Percentiles rank a stretch among this genome's conserved stretches.
Conservation (phyloP, 2,329 filamentous ascomycete genomes). For the Aureobasidium sp. region DNA sequence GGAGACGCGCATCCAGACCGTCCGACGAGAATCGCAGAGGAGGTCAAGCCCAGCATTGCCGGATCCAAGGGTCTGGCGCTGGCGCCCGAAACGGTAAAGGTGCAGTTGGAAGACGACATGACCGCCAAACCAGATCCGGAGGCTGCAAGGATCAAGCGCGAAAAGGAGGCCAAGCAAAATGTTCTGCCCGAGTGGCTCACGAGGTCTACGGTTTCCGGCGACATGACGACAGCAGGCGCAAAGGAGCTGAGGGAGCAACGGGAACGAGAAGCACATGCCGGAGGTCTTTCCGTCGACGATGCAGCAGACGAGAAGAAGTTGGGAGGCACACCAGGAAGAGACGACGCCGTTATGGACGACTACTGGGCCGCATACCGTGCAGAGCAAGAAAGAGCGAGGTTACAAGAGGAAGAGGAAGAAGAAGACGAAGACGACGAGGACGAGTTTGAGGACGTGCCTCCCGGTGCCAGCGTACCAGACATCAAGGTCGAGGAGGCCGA, state of each 20-base stretch:
- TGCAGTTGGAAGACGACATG: constrained; percentile 29
- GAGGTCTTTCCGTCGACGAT: constrained; percentile 31
- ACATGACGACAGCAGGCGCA: constrained; percentile 39
- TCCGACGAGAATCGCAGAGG: constrained; percentile 27
- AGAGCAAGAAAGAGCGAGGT: constrained; percentile 42
- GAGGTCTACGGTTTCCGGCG: constrained; percentile 30
- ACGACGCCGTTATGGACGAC: constrained; percentile 55
- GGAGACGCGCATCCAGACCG: constrained; percentile 57
- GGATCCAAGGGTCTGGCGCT: constrained; percentile 29
- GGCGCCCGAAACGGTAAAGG: constrained; percentile 29
- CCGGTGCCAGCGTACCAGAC: constrained; percentile 19
- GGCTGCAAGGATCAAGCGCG: constrained; percentile 15
- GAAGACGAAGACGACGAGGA: constrained; percentile 46
- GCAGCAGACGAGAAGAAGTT: constrained; percentile 46
- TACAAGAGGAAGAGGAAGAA: constrained; percentile 36
- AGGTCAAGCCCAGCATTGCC: constrained; percentile 27
- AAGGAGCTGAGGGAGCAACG: constrained; percentile 34
- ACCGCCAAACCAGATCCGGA: constrained; percentile 25
- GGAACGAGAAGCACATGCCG: constrained; percentile 30
- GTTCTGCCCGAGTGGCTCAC: constrained; percentile 31
- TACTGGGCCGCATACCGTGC: constrained; percentile 61
- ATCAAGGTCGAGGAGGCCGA: constrained; percentile 33
- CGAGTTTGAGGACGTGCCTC: constrained; percentile 46
- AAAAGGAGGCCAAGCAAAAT: constrained; percentile 29
- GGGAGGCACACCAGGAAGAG: constrained; percentile 31